Percentiles rank a stretch among this genome's conserved stretches.
phyloP scores from a whole-genome alignment of 495 filamentous ascomycete species.

The Neurospora sp. region DNA sequence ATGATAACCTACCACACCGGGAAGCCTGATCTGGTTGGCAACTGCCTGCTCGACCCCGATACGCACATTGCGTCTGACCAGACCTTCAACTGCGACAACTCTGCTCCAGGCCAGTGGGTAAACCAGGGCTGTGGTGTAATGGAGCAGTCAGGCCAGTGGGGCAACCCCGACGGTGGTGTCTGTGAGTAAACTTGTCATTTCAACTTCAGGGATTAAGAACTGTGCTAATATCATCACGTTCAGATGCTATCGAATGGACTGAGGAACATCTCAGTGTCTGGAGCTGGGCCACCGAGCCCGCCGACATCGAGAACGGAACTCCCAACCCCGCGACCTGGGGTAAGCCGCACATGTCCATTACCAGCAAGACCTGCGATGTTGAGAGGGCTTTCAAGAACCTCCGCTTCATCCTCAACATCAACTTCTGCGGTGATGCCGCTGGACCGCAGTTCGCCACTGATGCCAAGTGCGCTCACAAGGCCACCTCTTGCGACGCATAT shows the following conservation, averaged over 20 bases:
- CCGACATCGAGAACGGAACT: constrained; percentile 36
- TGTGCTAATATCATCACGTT: background rate
- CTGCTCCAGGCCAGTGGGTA: constrained; percentile 14
- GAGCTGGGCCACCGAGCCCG: constrained; percentile 52
- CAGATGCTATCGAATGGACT: constrained; percentile 63
- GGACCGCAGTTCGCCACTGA: constrained; percentile 19
- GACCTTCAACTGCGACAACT: constrained; percentile 47
- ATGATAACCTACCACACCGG: constrained; percentile 64
- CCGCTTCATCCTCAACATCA: constrained; percentile 38
- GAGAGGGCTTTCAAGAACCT: constrained; percentile 33
- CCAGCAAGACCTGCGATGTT: constrained; percentile 30
- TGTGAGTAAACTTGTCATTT: constrained; percentile 12
- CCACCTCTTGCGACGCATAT: constrained; percentile 41
- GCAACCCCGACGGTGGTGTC: constrained; percentile 58
- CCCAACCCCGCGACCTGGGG: constrained; percentile 60
- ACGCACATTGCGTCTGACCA: constrained; percentile 38
- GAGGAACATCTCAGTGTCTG: constrained; percentile 56
- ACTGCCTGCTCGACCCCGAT: constrained; percentile 40
- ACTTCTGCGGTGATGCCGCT: constrained; percentile 39
- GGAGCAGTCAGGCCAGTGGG: constrained; percentile 46
- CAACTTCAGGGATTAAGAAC: background rate
- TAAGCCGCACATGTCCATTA: constrained; percentile 47
- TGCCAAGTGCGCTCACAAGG: constrained; percentile 11
- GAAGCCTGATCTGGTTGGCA: constrained; percentile 44
- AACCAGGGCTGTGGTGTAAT: constrained; percentile 28